Evolutionary conservation across 495 filamentous ascomycete species (phyloP).

Genomic region (Rhypophila decipiens): DNA sequence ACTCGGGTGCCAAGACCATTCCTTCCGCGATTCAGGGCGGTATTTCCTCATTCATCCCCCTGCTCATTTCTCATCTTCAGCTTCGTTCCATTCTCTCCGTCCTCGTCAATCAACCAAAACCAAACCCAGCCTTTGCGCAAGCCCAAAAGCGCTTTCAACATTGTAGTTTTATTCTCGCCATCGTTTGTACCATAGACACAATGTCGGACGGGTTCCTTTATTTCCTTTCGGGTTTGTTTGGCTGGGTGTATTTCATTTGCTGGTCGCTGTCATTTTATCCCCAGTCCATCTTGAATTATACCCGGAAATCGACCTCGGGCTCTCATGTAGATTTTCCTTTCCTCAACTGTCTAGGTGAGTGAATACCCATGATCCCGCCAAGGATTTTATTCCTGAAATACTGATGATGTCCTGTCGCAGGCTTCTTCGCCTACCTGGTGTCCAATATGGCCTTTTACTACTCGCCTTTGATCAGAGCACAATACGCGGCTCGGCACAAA

Average conservation of each 20-base stretch:
- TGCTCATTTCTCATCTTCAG: neutral
- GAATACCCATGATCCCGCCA: neutral
- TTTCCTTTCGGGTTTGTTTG: conserved; percentile 47
- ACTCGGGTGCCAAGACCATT: too few species aligned
- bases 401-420: too few species aligned
- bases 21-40: too few species aligned
- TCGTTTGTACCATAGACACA: neutral
- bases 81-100: too few species aligned
- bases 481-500: conserved; percentile 78
- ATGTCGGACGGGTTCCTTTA: conserved; percentile 13
- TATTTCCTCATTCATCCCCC: too few species aligned
- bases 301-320: conserved; percentile 68
- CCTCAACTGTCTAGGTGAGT: conserved; percentile 68
- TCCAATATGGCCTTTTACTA: conserved; percentile 70
- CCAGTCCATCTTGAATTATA: conserved; percentile 71
- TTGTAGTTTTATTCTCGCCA: neutral
- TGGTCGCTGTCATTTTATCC: conserved; percentile 94
- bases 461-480: conserved; percentile 64
- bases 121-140: too few species aligned
- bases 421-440: conserved; percentile 72
- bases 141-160: too few species aligned
- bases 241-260: conserved; percentile 58
- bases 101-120: too few species aligned
- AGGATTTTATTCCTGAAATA: neutral
- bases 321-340: conserved; percentile 81